Percentiles rank a stretch among this genome's conserved stretches.
Evolutionary conservation across 306 rosid genomes (phyloP).

Genomic region (Psophocarpus tetragonolobus): DNA sequence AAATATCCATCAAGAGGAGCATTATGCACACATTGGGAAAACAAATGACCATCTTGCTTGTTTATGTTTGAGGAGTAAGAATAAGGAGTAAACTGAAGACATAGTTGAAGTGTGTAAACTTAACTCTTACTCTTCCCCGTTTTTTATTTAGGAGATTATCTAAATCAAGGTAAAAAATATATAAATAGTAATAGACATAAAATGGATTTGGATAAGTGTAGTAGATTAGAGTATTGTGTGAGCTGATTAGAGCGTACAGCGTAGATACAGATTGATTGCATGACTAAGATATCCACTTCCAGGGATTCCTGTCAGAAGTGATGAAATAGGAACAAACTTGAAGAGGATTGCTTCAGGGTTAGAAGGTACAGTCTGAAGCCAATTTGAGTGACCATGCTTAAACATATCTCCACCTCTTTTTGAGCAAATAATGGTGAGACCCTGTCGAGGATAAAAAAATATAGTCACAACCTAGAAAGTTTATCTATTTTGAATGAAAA

Average conservation of each 20-base stretch:
- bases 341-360: constrained; percentile 91
- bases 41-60: not conserved
- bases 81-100: not conserved
- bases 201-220: constrained; percentile 16
- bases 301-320: constrained; percentile 90
- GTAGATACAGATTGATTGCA: constrained; percentile 93
- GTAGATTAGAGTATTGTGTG: not conserved
- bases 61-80: constrained; percentile 14
- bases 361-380: constrained; percentile 94
- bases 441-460: constrained; percentile 55
- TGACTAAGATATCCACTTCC: constrained; percentile 98
- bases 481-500: constrained; percentile 27
- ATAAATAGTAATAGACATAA: constrained; percentile 19
- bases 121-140: not conserved
- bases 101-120: not conserved
- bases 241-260: constrained; percentile 62
- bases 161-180: not conserved
- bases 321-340: constrained; percentile 93
- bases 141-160: not conserved
- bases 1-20: not conserved
- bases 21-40: not conserved
- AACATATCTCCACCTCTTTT: constrained; percentile 91
- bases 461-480: constrained; percentile 23
- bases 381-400: constrained; percentile 73
- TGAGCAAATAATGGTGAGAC: constrained; percentile 77